phyloP scores from a whole-genome alignment of 208 protist genomes.

The Wallacemonas sp. region DNA sequence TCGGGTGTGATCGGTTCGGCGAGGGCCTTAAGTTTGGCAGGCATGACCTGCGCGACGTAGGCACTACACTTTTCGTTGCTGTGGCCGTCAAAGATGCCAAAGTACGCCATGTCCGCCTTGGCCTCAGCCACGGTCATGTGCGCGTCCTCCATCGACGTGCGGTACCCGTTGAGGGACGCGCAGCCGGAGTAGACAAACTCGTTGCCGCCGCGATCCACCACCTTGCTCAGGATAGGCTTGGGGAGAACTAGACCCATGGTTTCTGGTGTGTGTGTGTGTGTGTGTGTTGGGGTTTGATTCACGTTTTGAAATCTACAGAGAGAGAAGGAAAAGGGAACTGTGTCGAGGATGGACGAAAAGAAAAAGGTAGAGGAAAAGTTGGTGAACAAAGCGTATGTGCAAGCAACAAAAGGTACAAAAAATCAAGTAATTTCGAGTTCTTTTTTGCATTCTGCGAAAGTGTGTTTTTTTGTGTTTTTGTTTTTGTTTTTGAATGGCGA shows the following conservation, averaged over 20 bases:
- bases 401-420: no score
- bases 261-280: conserved; percentile 1
- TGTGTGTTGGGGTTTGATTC: not conserved
- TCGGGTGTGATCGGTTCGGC: conserved; percentile 55
- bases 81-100: conserved; percentile 93
- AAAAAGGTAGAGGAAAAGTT: no score
- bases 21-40: conserved; percentile 49
- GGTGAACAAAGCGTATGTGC: no score
- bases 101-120: conserved; percentile 44
- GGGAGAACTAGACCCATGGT: conserved; percentile 78
- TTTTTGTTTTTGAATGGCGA: no score
- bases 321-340: not conserved
- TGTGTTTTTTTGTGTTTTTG: no score
- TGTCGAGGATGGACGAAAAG: no score
- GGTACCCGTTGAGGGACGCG: conserved; percentile 80
- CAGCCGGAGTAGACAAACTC: conserved; percentile 48
- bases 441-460: no score
- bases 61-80: conserved; percentile 77
- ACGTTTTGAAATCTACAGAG: not conserved
- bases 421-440: no score
- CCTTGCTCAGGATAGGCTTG: conserved; percentile 87
- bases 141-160: conserved; percentile 90
- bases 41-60: conserved; percentile 73
- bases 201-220: conserved; percentile 78
- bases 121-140: conserved; percentile 65